Evolutionary conservation across 345 rosid species (phyloP), one percentile per base, ranked within the genome.

Genomic region (Populus deltoides): DNA sequence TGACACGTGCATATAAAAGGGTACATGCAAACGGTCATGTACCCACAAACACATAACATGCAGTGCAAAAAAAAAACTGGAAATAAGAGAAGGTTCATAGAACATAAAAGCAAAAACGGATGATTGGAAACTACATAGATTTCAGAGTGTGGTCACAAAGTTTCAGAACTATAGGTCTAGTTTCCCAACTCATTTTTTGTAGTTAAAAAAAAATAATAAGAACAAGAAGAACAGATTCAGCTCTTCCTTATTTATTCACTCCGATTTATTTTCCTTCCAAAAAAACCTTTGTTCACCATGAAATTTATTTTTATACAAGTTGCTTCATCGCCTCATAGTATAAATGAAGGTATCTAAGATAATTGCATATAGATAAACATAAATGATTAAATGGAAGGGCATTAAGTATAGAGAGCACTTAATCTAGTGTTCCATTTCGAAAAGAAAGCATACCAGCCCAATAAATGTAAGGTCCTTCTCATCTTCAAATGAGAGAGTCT

Each of bases 391-490:
- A 51, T 51, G 27, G 57, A 51, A 17, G 7, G 55, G 57, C 57
- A 51, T 16, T 7, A 51, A 51, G 57, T 1, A 51, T 17, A 17
- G 22, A 51, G 6, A 51, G 6, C 57, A 49, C 22, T 49, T 49
- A 49, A 49, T 49, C 22, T 49, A 49, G 55, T 49, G 55, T 49
- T 36, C 39, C 39, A 36, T 36, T 36, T 81, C 85, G 89, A 85
- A 84, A 77, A 88, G 88, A 86, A 87, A 83, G 90, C 93, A 88
- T 92, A 96, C 98, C 99, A 96, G 89, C 91, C 98, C 99, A 92
- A 96, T 90, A 90, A 96, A 96, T 57, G 93, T 93, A 83, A 96
- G 90, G 81, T 92, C 99, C 65, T 86, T 93, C 93, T 96, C 99
- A 89, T 96, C 90, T 66, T 91, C 90, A 67, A 84, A 79, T 71